These are phyloP conservation scores for Agaricus blazei DNA, from an alignment of 768 basidiomycete species.

Conservation along the genomic window DNA sequence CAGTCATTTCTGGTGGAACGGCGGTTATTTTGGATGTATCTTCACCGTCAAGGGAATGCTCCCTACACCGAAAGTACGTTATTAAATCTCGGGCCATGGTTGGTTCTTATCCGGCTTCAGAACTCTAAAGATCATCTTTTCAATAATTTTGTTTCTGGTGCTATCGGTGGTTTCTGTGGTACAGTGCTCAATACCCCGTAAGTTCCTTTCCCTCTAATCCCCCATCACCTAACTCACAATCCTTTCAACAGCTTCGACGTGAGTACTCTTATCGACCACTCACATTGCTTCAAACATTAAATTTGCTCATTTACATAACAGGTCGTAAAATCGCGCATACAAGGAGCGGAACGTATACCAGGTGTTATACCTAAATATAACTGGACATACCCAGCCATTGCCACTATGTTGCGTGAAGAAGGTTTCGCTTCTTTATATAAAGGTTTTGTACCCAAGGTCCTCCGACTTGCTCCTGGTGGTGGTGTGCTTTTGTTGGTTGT, in stretches of 20 bases:
- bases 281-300: not conserved
- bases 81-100: not conserved
- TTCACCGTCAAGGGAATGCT: slow-evolving; percentile 76
- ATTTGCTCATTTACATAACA: slow-evolving; percentile 21
- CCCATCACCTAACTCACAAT: not conserved
- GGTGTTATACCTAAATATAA: slow-evolving; percentile 85
- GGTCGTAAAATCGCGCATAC: slow-evolving; percentile 97
- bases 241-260: slow-evolving; percentile 27
- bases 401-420: slow-evolving; percentile 82
- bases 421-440: slow-evolving; percentile 86
- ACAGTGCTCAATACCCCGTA: slow-evolving; percentile 92
- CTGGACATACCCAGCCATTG: slow-evolving; percentile 91
- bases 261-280: slow-evolving; percentile 5
- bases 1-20: slow-evolving; percentile 89
- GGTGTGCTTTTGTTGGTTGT: slow-evolving; percentile 94
- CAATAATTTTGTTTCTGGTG: slow-evolving; percentile 92
- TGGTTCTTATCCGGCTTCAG: slow-evolving; percentile 26
- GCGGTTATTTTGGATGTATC: slow-evolving; percentile 93
- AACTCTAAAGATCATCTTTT: slow-evolving; percentile 63
- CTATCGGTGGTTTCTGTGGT: slow-evolving; percentile 86
- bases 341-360: slow-evolving; percentile 59
- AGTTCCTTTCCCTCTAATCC: slow-evolving; percentile 17
- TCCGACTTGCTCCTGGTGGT: slow-evolving; percentile 92
- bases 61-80: slow-evolving; percentile 77
- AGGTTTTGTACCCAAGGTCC: slow-evolving; percentile 93